Conservation (phyloP, 148 eudicot genomes). For the Silene uniflora region DNA sequence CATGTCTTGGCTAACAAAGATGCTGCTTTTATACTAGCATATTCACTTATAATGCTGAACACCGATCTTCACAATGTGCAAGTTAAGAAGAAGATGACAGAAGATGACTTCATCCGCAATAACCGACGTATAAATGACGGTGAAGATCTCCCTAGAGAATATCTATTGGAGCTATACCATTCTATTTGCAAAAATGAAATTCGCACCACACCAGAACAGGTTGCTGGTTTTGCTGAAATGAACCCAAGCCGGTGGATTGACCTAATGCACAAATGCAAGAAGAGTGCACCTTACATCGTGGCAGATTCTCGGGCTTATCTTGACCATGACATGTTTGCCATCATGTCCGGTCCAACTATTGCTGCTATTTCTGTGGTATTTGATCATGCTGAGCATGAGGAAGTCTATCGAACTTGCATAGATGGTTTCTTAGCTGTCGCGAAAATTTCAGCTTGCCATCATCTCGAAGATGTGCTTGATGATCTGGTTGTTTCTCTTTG, state of each 20-base stretch:
- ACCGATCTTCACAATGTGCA: conserved; percentile 93
- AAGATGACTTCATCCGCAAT: conserved; percentile 88
- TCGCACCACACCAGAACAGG: conserved; percentile 78
- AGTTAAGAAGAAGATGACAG: conserved; percentile 95
- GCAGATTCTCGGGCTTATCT: conserved; percentile 68
- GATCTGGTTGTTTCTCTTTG: conserved; percentile 92
- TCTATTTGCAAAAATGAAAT: conserved; percentile 83
- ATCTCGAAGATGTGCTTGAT: conserved; percentile 69
- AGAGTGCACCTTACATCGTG: conserved; percentile 57
- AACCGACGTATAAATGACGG: conserved; percentile 84
- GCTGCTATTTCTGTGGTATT: conserved; percentile 95
- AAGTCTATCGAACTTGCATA: conserved; percentile 77
- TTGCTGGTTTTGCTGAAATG: conserved; percentile 53
- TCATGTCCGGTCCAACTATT: conserved; percentile 86
- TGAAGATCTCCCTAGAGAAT: conserved; percentile 88
- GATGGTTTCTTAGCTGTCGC: conserved; percentile 89
- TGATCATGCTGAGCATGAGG: conserved; percentile 83
- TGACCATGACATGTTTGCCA: conserved; percentile 87
- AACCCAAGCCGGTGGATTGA: conserved; percentile 85
- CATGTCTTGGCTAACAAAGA: conserved; percentile 75
- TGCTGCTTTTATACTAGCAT: conserved; percentile 83
- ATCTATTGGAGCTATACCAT: conserved; percentile 67
- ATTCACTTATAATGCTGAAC: conserved; percentile 84
- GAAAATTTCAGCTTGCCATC: conserved; percentile 75
- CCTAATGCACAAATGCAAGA: conserved; percentile 68